These are phyloP conservation scores for Monilinia laxa DNA, from an alignment of 2,329 filamentous ascomycete species.

Conservation along the genomic window DNA sequence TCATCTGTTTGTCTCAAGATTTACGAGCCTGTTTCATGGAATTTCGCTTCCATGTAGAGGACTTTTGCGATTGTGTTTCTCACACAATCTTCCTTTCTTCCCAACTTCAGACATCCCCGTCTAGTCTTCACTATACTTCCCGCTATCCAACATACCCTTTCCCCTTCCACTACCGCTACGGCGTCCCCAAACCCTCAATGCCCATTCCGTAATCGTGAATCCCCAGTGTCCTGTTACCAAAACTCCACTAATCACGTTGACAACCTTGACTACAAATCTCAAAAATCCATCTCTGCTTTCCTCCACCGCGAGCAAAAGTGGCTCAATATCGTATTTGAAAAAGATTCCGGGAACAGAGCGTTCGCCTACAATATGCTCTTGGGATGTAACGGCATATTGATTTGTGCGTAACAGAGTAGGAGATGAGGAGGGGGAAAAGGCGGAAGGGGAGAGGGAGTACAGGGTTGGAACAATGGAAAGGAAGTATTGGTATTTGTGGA, in stretches of 20 bases:
- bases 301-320: conserved; percentile 80
- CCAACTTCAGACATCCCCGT: not conserved
- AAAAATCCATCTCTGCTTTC: conserved; percentile 77
- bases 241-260: conserved; percentile 89
- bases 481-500: conserved; percentile 98
- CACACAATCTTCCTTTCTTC: not conserved
- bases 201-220: conserved; percentile 81
- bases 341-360: conserved; percentile 83
- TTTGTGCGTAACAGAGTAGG: conserved; percentile 79
- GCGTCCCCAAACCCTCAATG: conserved; percentile 52
- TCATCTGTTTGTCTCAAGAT: not conserved
- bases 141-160: conserved; percentile 42
- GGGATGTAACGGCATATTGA: conserved; percentile 95
- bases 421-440: conserved; percentile 29
- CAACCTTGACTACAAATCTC: conserved; percentile 72
- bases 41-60: not conserved
- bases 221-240: conserved; percentile 93
- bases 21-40: not conserved
- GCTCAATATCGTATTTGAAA: conserved; percentile 99
- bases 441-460: conserved; percentile 65
- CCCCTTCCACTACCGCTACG: conserved; percentile 38
- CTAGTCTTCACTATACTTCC: conserved; percentile 33
- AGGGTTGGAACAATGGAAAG: conserved; percentile 91
- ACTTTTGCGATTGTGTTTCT: not conserved
- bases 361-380: conserved; percentile 70